These are phyloP conservation scores for Striga hermonthica DNA, from an alignment of 305 asterid species.

Conservation along the genomic window DNA sequence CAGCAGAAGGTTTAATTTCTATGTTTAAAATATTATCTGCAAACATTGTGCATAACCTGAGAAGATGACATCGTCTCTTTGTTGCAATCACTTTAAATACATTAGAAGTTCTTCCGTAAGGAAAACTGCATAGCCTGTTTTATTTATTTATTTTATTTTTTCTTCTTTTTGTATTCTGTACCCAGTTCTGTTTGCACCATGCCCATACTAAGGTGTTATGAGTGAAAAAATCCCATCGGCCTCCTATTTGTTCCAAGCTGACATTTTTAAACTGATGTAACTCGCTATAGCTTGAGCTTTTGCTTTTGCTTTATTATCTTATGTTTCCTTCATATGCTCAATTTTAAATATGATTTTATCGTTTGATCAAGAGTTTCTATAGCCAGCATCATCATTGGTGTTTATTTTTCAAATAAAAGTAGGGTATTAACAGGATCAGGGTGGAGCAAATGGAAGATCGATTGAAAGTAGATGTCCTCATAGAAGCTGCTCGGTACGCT, in stretches of 20 bases:
- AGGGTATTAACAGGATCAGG: constrained; percentile 99
- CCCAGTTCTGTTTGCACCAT: constrained; percentile 25
- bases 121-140: constrained; percentile 2
- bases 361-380: constrained; percentile 18
- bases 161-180: constrained; percentile 10
- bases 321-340: constrained; percentile 26
- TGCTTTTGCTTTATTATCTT: constrained; percentile 21
- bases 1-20: constrained; percentile 20
- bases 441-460: constrained; percentile 99
- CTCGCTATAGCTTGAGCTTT: constrained; percentile 27
- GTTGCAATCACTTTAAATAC: constrained; percentile 9
- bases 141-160: neutral
- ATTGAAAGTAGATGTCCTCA: constrained; percentile 82
- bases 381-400: constrained; percentile 38
- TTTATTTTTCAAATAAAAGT: constrained; percentile 56
- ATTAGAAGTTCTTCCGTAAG: constrained; percentile 27
- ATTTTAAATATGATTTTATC: constrained; percentile 19
- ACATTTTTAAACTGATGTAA: constrained; percentile 24
- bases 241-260: constrained; percentile 20
- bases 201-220: constrained; percentile 18
- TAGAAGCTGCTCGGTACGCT: constrained; percentile 84
- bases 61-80: constrained; percentile 16
- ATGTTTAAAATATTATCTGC: constrained; percentile 27
- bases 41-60: constrained; percentile 19
- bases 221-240: constrained; percentile 4